Base-by-base conservation (phyloP, 371 early-diverging fungal genomes). In the Sporodiniella umbellata region DNA sequence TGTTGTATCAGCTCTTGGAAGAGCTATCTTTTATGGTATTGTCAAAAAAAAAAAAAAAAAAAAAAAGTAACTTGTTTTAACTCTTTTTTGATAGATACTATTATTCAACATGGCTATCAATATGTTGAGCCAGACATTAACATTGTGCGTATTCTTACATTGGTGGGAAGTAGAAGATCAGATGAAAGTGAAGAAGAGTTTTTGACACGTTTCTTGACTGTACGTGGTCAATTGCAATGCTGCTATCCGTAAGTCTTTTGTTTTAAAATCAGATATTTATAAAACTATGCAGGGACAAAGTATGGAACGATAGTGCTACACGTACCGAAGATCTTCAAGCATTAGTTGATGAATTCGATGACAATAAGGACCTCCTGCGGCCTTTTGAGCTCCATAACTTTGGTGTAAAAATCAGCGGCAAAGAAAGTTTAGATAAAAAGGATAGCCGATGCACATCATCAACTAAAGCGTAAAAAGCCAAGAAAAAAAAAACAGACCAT, bases 31-130 rank as follows among this genome's bases (percentile, higher is more conserved):
- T 37, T 73, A 73, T 46, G 73, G 71, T 64, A 62, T 28, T 17
- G 18, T 39, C 12, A 31, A 42, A 31, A 23, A 15, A 19, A 8
- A 22, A 6, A 2, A 6, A 37, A 23, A n/a, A 2, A 22, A 3
- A n/a, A 11, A 4, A 22, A 28, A 17, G 2, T 17, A 37, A n/a
- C 17, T n/a, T 15, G 11, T 7, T 37, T n/a, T 7, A n/a, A 42
- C 0, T 50, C n/a, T n/a, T n/a, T n/a, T n/a, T n/a, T n/a, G n/a
- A n/a, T n/a, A 70, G 72, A 73, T 40, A 66, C 70, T 3, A 56
- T 69, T 19, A 68, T 73, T 37, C 70, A 73, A 28, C 74, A 73
- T 43, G 74, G 74, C 3, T 73, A 54, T 40, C 67, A 69, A 46
- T 68, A 65, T 33, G 53, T 61, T 17, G 69, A 68, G 26, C 72